These are phyloP conservation scores for Elaeis oleifera DNA, from an alignment of 202 grass and related monocot species.

Conservation along the genomic window DNA sequence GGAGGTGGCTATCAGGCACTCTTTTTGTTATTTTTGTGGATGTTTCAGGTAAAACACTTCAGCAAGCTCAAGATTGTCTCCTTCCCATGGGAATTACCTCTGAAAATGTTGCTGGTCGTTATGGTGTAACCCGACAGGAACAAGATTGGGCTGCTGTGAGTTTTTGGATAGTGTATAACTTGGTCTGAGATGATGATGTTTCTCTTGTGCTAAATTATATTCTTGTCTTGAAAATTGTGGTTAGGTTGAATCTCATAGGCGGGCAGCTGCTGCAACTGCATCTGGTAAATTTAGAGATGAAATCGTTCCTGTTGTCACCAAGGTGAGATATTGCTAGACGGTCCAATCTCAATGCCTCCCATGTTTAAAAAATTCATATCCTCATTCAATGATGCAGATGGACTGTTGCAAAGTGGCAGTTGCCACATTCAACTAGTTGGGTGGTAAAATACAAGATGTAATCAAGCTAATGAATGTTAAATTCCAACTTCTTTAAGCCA, in stretches of 20 bases:
- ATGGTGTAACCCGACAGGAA: conserved; percentile 71
- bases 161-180: conserved; percentile 11
- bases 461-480: too few species aligned
- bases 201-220: neutral
- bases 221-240: neutral
- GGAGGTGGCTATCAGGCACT: neutral
- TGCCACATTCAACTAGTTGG: too few species aligned
- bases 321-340: conserved; percentile 28
- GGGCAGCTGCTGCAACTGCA: conserved; percentile 71
- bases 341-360: too few species aligned
- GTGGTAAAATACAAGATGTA: too few species aligned
- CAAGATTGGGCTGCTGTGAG: conserved; percentile 94
- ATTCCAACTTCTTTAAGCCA: too few species aligned
- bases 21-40: neutral
- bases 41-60: conserved; percentile 47
- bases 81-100: conserved; percentile 97
- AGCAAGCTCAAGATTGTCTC: conserved; percentile 92
- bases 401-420: too few species aligned
- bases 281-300: conserved; percentile 96
- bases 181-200: neutral
- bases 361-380: too few species aligned
- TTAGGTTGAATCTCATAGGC: conserved; percentile 82
- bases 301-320: conserved; percentile 80
- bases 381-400: too few species aligned
- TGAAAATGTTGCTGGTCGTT: conserved; percentile 86